These are phyloP conservation scores for Mucor indicus DNA, from an alignment of 371 early-diverging fungal species.

Conservation along the genomic window DNA sequence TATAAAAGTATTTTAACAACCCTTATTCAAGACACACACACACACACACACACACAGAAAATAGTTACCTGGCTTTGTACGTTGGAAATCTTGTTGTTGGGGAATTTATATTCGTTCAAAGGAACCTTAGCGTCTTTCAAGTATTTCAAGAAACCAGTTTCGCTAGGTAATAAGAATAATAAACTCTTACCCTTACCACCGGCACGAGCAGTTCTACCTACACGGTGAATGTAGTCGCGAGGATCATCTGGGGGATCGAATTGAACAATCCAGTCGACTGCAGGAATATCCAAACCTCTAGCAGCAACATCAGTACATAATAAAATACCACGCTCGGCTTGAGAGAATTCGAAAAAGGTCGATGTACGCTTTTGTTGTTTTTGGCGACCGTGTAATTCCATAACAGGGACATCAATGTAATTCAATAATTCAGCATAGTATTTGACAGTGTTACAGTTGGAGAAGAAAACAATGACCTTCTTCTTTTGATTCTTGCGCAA, in stretches of 20 bases:
- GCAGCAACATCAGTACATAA: slow-evolving; percentile 99
- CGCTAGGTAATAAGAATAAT: slow-evolving; percentile 92
- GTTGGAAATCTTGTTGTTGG: slow-evolving; percentile 89
- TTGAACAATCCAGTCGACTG: slow-evolving; percentile 98
- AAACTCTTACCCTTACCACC: slow-evolving; percentile 90
- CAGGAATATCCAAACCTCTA: slow-evolving; percentile 97
- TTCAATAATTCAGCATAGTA: slow-evolving; percentile 94
- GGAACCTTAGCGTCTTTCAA: slow-evolving; percentile 97
- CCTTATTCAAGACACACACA: not conserved
- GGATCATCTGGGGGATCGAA: slow-evolving; percentile 99
- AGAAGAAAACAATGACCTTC: slow-evolving; percentile 97
- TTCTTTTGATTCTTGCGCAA: slow-evolving; percentile 92
- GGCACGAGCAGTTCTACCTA: slow-evolving; percentile 98
- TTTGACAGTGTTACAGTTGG: slow-evolving; percentile 93
- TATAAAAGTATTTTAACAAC: slow-evolving; percentile 32
- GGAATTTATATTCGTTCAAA: slow-evolving; percentile 98
- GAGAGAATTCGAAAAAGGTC: slow-evolving; percentile 95
- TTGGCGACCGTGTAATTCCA: slow-evolving; percentile 92
- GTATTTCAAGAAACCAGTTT: slow-evolving; percentile 94
- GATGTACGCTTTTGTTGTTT: slow-evolving; percentile 95
- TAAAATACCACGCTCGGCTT: slow-evolving; percentile 86
- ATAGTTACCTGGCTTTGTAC: slow-evolving; percentile 81
- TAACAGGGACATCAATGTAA: slow-evolving; percentile 95
- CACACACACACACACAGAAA: not conserved
- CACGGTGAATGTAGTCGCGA: slow-evolving; percentile 97